phyloP scores from a whole-genome alignment of 495 filamentous ascomycete species.

The Penicillium egyptiacum region DNA sequence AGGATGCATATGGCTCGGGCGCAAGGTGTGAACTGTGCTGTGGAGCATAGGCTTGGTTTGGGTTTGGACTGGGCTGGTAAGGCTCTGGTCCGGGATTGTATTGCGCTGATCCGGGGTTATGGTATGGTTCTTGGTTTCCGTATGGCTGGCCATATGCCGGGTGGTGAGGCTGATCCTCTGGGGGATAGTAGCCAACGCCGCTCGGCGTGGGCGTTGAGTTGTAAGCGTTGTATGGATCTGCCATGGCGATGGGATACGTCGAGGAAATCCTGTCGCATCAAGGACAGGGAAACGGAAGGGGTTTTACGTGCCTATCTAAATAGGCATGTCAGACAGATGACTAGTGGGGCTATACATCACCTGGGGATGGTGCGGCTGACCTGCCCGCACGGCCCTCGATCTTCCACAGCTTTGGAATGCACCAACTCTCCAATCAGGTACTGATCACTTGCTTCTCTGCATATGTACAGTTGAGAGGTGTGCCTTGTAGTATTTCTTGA shows the following conservation, averaged over 20 bases:
- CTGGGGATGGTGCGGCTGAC: conserved; percentile 34
- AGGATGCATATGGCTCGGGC: conserved; percentile 27
- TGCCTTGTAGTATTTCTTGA: neutral
- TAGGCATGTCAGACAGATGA: conserved; percentile 12
- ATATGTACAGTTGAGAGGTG: conserved; percentile 1
- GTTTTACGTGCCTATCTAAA: neutral
- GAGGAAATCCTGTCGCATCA: neutral
- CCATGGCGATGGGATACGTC: conserved; percentile 36
- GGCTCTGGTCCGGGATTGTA: conserved; percentile 16
- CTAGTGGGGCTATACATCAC: conserved; percentile 19
- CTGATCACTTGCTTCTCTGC: neutral
- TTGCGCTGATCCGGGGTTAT: conserved; percentile 31
- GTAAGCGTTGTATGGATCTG: conserved; percentile 51
- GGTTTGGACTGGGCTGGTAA: conserved; percentile 8
- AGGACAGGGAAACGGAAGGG: neutral
- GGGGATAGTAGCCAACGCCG: conserved; percentile 32
- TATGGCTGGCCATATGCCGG: conserved; percentile 11
- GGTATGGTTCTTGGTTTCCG: conserved; percentile 9
- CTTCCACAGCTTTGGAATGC: conserved; percentile 18
- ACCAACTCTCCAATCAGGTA: conserved; percentile 19
- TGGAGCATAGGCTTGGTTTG: conserved; percentile 28
- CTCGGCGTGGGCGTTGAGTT: conserved; percentile 26
- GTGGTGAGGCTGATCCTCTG: conserved; percentile 23
- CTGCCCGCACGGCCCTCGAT: conserved; percentile 28
- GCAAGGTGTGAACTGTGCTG: conserved; percentile 33